Conservation (phyloP, 2,329 filamentous ascomycete species). For the Ceratocystis diversiconidia region DNA sequence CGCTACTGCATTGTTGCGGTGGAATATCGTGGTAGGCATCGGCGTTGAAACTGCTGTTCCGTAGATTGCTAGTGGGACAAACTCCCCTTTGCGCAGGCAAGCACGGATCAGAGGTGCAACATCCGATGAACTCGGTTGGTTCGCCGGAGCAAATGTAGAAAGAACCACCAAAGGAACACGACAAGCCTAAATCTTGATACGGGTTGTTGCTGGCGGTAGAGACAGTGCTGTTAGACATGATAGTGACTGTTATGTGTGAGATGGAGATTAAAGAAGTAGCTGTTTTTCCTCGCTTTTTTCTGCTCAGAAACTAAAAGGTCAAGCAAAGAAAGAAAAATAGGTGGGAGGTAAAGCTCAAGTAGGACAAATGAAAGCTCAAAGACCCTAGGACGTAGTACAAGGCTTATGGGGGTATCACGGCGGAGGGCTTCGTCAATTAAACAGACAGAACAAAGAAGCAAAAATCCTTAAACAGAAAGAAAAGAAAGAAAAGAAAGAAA, state of each 20-base stretch:
- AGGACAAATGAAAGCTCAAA: background rate
- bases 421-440: background rate
- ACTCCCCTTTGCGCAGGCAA: constrained; percentile 22
- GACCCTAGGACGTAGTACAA: background rate
- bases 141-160: constrained; percentile 28
- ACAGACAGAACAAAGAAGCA: background rate
- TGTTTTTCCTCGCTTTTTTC: background rate
- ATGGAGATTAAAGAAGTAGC: background rate
- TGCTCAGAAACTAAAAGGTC: background rate
- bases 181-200: constrained; percentile 21
- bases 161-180: constrained; percentile 24
- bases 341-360: background rate
- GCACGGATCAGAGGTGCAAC: constrained; percentile 29
- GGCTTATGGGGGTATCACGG: background rate
- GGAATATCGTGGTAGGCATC: constrained; percentile 22
- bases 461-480: background rate
- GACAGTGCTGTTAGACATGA: constrained; percentile 5
- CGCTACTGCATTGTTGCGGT: constrained; percentile 25
- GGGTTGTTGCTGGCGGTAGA: constrained; percentile 6
- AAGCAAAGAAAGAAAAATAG: background rate
- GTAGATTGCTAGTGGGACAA: constrained; percentile 25
- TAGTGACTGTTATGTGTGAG: background rate
- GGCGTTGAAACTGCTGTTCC: constrained; percentile 23
- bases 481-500: no score
- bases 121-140: constrained; percentile 28